Conservation (phyloP, 2,329 filamentous ascomycete genomes). For the Penicillium expansum region DNA sequence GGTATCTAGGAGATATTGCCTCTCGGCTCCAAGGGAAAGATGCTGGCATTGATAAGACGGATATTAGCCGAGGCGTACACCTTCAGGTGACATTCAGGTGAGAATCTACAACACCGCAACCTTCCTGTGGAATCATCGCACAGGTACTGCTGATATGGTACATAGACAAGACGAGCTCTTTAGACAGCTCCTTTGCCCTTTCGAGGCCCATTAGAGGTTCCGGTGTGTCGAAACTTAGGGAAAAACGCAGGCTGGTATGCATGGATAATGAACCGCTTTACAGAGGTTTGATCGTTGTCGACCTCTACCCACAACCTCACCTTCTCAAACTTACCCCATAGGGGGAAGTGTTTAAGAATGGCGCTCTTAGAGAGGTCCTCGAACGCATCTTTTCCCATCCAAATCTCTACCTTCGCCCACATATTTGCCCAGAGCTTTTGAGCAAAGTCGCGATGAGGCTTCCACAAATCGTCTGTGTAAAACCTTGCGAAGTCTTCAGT, state of each 20-base stretch:
- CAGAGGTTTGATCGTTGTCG: constrained; percentile 18
- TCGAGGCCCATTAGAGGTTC: constrained; percentile 10
- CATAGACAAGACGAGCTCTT: constrained; percentile 17
- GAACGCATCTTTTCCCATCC: no score
- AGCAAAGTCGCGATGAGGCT: no score
- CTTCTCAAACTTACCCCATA: no score
- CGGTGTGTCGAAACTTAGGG: constrained; percentile 12
- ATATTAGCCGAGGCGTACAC: constrained; percentile 33
- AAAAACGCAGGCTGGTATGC: constrained; percentile 32
- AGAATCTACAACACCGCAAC: constrained; percentile 31
- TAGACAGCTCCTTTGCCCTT: constrained; percentile 17
- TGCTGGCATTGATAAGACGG: constrained; percentile 36
- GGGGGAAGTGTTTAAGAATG: no score
- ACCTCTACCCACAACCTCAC: neutral
- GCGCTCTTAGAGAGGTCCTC: no score
- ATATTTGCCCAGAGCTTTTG: no score
- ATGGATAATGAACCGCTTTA: constrained; percentile 31
- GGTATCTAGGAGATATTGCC: constrained; percentile 12
- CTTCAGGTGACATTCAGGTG: no score
- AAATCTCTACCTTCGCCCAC: no score
- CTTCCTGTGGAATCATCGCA: constrained; percentile 32
- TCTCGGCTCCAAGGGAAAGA: constrained; percentile 35
- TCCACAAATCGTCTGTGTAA: no score
- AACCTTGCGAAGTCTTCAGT: no score
- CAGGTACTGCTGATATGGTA: constrained; percentile 31